phyloP scores from a whole-genome alignment of 192 early-diverging fungal species.

The Backusella liffmaniae region DNA sequence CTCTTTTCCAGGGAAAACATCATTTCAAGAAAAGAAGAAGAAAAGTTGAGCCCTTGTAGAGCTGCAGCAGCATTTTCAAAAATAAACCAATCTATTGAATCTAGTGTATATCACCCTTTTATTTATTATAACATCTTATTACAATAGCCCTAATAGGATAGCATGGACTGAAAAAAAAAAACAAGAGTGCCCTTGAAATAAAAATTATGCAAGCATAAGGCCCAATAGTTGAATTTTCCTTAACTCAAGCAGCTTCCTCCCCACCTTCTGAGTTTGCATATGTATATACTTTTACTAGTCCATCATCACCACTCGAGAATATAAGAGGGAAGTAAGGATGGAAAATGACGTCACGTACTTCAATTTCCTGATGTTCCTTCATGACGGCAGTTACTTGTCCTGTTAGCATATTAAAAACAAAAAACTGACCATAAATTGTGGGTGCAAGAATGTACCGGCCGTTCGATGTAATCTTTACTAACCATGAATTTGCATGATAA shows the following conservation, averaged over 20 bases:
- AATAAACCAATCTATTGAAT: too few relatives aligned
- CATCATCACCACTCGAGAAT: conserved; percentile 86
- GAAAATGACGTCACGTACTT: conserved; percentile 92
- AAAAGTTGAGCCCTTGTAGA: too few relatives aligned
- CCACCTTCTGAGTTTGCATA: conserved; percentile 22
- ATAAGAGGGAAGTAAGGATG: conserved; percentile 78
- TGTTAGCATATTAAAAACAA: conserved; percentile 76
- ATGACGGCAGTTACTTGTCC: conserved; percentile 77
- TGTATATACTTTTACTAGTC: conserved; percentile 63
- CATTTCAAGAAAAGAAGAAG: too few relatives aligned
- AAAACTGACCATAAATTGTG: conserved; percentile 85
- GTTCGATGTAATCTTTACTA: conserved; percentile 86
- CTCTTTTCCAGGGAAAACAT: too few relatives aligned
- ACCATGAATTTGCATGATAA: conserved; percentile 91
- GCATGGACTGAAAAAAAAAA: too few relatives aligned
- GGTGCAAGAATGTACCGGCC: conserved; percentile 89
- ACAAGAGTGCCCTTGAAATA: too few relatives aligned
- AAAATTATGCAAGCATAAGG: not conserved
- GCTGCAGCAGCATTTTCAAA: too few relatives aligned
- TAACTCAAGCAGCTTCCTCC: not conserved
- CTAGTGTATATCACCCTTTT: too few relatives aligned
- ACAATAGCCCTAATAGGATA: too few relatives aligned
- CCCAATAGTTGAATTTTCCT: not conserved
- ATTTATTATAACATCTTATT: too few relatives aligned
- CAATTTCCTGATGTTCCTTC: conserved; percentile 87